Conservation (phyloP, 1,284 basidiomycete species). For the Boletus sp. region DNA sequence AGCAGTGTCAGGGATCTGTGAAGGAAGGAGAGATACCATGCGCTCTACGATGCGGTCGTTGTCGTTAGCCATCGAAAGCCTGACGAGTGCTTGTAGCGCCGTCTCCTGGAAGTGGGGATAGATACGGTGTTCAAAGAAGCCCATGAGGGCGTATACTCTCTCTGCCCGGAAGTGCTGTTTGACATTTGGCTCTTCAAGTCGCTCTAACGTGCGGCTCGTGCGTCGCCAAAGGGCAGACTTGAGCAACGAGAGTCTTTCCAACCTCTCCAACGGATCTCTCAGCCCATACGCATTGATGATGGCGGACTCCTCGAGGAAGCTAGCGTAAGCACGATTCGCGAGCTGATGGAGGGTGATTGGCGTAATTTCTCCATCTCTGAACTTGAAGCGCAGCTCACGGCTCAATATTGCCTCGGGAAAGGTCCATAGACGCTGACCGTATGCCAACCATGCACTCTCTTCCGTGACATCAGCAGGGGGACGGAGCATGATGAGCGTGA, state of each 20-base stretch:
- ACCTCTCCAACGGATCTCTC: constrained; percentile 26
- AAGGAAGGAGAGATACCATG: constrained; percentile 24
- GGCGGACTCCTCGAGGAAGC: constrained; percentile 21
- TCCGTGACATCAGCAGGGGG: not conserved
- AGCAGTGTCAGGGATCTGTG: not conserved
- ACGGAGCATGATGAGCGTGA: constrained; percentile 27
- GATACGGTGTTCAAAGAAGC: constrained; percentile 29
- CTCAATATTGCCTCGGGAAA: constrained; percentile 26
- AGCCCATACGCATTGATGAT: constrained; percentile 25
- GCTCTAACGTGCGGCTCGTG: not conserved
- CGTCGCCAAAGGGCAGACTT: constrained; percentile 29
- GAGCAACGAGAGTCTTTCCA: constrained; percentile 25
- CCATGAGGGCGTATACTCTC: constrained; percentile 30
- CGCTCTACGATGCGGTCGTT: constrained; percentile 26
- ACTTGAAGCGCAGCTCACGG: constrained; percentile 16
- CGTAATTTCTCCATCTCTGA: constrained; percentile 13
- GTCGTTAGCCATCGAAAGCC: constrained; percentile 30
- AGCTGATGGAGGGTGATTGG: constrained; percentile 25
- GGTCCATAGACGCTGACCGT: constrained; percentile 30
- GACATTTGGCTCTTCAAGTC: not conserved
- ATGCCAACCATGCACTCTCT: constrained; percentile 15
- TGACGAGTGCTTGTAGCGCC: constrained; percentile 23
- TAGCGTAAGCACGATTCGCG: constrained; percentile 23
- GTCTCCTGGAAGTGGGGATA: constrained; percentile 21
- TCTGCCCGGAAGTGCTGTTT: constrained; percentile 15